Evolutionary conservation across 2,329 filamentous ascomycete species (phyloP), one percentile per base, ranked within the genome.

Genomic region (Ophiostoma angusticollis): DNA sequence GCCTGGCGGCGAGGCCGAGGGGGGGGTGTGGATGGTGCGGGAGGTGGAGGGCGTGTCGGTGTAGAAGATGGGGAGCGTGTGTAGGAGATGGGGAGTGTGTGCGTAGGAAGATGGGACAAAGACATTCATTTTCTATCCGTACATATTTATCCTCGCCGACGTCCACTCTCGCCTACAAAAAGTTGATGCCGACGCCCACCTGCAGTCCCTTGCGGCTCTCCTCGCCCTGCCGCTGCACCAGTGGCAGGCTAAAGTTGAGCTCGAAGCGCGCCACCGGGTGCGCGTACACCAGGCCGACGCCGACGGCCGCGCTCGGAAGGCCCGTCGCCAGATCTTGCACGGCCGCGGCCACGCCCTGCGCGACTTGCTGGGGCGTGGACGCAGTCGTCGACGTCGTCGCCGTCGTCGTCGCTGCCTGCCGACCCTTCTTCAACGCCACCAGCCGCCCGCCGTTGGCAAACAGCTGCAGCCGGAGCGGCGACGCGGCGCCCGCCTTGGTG

Each of bases 151-250:
- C 9, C 3, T 17, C 31, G 6, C 19, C 16, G 2, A 16, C 13
- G 22, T 23, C 13, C n/a, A 13, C 18, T 24, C 3, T 18, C 19
- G n/a, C 14, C 5, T 81, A 96, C 69, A 96, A 63, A 57, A 98
- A 95, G 62, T 84, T 93, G 54, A 98, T 86, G 35, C 91, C 91
- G 29, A 98, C 84, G n/a, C 91, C 91, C 52, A 98, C 79, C 57
- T 91, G 86, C 47, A 98, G 56, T 1, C 91, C 91, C 63, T 98
- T 98, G 40, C 89, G 75, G 13, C 77, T 80, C 50, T 91, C 80
- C 61, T 98, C 91, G 25, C 85, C 86, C 47, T 72, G 79, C 42
- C 91, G 72, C 52, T 85, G 59, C 14, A 89, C 79, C 43, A 98
- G 58, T 1, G 91, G 91, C 49, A 98, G 59, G 51, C 83, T 86